Evolutionary conservation across 352 stramenopile genomes (phyloP).

Genomic region (Salisapilia sapeloensis): DNA sequence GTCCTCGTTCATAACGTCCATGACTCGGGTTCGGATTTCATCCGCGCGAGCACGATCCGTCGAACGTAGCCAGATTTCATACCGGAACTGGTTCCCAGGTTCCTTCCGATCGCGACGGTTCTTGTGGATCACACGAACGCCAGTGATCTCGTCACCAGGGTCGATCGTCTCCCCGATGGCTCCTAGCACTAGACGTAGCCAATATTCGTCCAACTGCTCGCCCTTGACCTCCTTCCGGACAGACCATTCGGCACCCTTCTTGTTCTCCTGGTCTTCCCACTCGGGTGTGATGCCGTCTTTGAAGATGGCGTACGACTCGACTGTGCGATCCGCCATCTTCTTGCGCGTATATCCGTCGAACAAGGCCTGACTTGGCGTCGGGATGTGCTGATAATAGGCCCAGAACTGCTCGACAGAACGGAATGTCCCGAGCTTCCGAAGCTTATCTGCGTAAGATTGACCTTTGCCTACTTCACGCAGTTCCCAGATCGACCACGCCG

Average conservation of each 20-base stretch:
- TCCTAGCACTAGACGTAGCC: constrained; percentile 81
- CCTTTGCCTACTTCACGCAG: constrained; percentile 53
- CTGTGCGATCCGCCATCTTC: constrained; percentile 81
- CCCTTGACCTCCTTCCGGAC: constrained; percentile 61
- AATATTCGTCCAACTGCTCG: constrained; percentile 74
- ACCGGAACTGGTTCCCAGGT: constrained; percentile 68
- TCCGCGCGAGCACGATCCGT: constrained; percentile 38
- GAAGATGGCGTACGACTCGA: constrained; percentile 90
- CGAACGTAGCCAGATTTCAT: constrained; percentile 69
- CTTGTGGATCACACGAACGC: constrained; percentile 84
- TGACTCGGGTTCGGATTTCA: constrained; percentile 52
- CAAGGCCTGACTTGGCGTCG: constrained; percentile 70
- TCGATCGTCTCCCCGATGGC: constrained; percentile 84
- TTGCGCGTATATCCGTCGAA: constrained; percentile 78
- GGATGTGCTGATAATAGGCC: constrained; percentile 85
- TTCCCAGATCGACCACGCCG: constrained; percentile 78
- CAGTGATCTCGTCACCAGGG: constrained; percentile 76
- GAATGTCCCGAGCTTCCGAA: constrained; percentile 80
- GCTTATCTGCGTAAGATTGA: constrained; percentile 73
- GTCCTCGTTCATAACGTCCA: constrained; percentile 49
- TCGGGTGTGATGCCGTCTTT: constrained; percentile 80
- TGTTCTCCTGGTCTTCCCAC: constrained; percentile 85
- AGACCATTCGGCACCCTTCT: constrained; percentile 75
- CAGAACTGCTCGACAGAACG: constrained; percentile 81
- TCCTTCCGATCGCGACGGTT: constrained; percentile 80